These are phyloP conservation scores for Ogataea kodamae DNA, from an alignment of 805 yeast species.

Conservation along the genomic window DNA sequence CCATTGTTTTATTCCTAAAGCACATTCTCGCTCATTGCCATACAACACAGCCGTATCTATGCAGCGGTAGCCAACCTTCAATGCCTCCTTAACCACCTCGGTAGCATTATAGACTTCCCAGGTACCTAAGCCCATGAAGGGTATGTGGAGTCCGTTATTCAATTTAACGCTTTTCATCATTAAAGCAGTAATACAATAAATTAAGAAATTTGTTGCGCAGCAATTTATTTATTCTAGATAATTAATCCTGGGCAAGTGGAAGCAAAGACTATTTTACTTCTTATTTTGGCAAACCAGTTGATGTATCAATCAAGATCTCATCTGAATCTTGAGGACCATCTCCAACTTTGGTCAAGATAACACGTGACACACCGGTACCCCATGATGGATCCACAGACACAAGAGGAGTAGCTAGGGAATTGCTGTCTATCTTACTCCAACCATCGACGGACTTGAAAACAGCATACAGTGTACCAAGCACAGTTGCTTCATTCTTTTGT, in stretches of 20 bases:
- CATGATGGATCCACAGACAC: constrained; percentile 29
- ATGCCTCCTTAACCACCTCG: constrained; percentile 40
- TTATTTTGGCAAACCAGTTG: constrained; percentile 58
- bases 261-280: background rate
- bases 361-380: constrained; percentile 65
- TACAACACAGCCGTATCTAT: constrained; percentile 49
- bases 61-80: constrained; percentile 42
- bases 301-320: constrained; percentile 52
- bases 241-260: constrained; percentile 1
- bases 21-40: constrained; percentile 47
- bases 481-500: constrained; percentile 64
- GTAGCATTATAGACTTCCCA: constrained; percentile 41
- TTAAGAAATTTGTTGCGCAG: constrained; percentile 1
- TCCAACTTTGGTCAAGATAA: constrained; percentile 84
- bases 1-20: constrained; percentile 44
- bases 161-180: constrained; percentile 34
- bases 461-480: constrained; percentile 66
- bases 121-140: constrained; percentile 49
- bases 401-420: constrained; percentile 18
- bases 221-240: constrained; percentile 1
- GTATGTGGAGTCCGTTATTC: constrained; percentile 51
- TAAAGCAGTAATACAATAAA: constrained; percentile 3
- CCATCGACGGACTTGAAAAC: constrained; percentile 61
- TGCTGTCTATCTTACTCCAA: constrained; percentile 47
- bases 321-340: constrained; percentile 71